These are phyloP conservation scores for Cytospora piceae DNA, from an alignment of 2,329 filamentous ascomycete species.

Conservation along the genomic window DNA sequence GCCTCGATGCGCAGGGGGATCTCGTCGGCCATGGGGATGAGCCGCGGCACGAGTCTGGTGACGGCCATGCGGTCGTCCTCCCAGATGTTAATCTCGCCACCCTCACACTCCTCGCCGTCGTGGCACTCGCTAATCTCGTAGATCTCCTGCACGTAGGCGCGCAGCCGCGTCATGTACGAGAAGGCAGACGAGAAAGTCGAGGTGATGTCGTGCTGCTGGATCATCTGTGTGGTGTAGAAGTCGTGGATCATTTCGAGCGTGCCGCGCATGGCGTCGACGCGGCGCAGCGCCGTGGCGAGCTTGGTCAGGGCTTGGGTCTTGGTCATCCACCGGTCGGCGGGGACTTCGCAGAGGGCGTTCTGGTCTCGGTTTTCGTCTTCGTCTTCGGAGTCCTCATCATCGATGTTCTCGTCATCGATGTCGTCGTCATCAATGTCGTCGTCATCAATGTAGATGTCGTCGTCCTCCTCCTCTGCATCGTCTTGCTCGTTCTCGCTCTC, in stretches of 20 bases:
- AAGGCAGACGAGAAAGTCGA: neutral
- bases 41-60: neutral
- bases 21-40: neutral
- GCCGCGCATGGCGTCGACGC: neutral
- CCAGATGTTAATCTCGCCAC: neutral
- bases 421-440: neutral
- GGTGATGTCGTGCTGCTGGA: conserved; percentile 3
- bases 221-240: neutral
- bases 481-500: neutral
- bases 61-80: neutral
- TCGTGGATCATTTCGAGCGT: neutral
- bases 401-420: neutral
- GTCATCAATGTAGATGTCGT: neutral
- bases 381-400: neutral
- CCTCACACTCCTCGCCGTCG: neutral
- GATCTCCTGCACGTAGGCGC: conserved; percentile 1
- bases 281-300: neutral
- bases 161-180: conserved; percentile 2
- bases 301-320: conserved; percentile 1
- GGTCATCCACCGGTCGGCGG: neutral
- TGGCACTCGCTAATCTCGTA: neutral
- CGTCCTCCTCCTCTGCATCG: neutral
- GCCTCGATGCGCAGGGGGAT: conserved; percentile 2
- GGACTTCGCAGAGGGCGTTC: neutral
- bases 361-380: neutral